phyloP scores from a whole-genome alignment of 306 rosid species.

The Ormosia emarginata region DNA sequence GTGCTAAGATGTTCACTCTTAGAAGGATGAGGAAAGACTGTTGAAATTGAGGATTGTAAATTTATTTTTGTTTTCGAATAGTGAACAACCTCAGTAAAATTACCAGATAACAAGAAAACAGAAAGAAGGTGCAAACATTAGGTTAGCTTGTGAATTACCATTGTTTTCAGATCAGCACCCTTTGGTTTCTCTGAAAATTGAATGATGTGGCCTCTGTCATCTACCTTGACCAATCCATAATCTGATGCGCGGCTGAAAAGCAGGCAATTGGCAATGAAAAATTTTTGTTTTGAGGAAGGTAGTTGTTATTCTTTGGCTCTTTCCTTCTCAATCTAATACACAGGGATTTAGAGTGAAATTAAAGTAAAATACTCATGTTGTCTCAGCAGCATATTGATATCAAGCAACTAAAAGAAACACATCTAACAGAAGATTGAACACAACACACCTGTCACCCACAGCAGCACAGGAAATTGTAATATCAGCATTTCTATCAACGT shows the following conservation, averaged over 20 bases:
- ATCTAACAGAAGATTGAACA: background rate
- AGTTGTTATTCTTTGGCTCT: background rate
- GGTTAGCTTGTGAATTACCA: conserved; percentile 51
- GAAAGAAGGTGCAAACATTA: conserved; percentile 9
- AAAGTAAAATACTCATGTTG: background rate
- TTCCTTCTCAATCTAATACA: no score
- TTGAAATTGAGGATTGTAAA: background rate
- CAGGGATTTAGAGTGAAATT: background rate
- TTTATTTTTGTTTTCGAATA: background rate
- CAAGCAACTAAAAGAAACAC: background rate
- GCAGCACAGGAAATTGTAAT: conserved; percentile 77
- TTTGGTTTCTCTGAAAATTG: conserved; percentile 82
- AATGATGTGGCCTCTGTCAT: conserved; percentile 57
- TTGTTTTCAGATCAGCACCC: conserved; percentile 66
- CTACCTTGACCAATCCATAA: conserved; percentile 83
- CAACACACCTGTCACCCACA: conserved; percentile 61
- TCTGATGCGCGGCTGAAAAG: conserved; percentile 87
- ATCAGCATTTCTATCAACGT: conserved; percentile 70
- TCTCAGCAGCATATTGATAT: background rate
- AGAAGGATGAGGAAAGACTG: background rate
- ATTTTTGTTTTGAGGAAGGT: background rate
- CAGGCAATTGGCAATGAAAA: background rate
- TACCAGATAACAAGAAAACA: conserved; percentile 5
- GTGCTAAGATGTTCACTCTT: background rate
- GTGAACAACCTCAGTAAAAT: background rate